phyloP scores from a whole-genome alignment of 2,329 filamentous ascomycete species.

The Alternaria ethzedia region DNA sequence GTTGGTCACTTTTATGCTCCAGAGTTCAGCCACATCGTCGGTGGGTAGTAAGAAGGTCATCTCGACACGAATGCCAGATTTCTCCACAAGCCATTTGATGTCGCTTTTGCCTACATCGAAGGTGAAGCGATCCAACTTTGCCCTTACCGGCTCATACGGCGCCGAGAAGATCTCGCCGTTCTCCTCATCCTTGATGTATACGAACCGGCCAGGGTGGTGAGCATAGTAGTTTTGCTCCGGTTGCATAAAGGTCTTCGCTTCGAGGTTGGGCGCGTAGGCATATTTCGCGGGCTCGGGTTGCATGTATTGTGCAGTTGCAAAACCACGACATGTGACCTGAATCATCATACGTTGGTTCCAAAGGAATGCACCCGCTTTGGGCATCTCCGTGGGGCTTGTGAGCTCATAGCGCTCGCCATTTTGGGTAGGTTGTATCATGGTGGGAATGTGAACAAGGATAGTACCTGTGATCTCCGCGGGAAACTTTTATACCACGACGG shows the following conservation, averaged over 20 bases:
- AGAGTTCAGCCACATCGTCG: conserved; percentile 63
- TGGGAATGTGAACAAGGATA: conserved; percentile 13
- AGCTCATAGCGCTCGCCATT: conserved; percentile 63
- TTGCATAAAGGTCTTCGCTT: conserved; percentile 67
- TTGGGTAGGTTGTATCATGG: conserved; percentile 50
- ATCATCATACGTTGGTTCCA: conserved; percentile 70
- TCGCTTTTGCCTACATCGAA: conserved; percentile 64
- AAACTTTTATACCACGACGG: conserved; percentile 21
- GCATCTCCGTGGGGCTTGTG: conserved; percentile 61
- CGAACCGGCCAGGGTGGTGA: conserved; percentile 65
- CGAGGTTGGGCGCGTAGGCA: conserved; percentile 64
- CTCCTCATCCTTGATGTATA: conserved; percentile 65
- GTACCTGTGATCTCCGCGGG: conserved; percentile 9
- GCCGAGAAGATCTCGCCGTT: conserved; percentile 60
- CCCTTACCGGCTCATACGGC: conserved; percentile 62
- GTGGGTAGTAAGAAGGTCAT: conserved; percentile 61
- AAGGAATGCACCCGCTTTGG: conserved; percentile 62
- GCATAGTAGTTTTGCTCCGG: conserved; percentile 66
- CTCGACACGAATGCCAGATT: conserved; percentile 59
- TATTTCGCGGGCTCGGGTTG: conserved; percentile 67
- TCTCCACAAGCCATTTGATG: conserved; percentile 61
- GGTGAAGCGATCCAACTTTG: conserved; percentile 55
- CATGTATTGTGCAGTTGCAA: conserved; percentile 66
- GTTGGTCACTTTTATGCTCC: conserved; percentile 62
- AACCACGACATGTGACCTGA: conserved; percentile 65